These are phyloP conservation scores for Eucalyptus cloeziana DNA, from an alignment of 345 rosid species.

Conservation along the genomic window DNA sequence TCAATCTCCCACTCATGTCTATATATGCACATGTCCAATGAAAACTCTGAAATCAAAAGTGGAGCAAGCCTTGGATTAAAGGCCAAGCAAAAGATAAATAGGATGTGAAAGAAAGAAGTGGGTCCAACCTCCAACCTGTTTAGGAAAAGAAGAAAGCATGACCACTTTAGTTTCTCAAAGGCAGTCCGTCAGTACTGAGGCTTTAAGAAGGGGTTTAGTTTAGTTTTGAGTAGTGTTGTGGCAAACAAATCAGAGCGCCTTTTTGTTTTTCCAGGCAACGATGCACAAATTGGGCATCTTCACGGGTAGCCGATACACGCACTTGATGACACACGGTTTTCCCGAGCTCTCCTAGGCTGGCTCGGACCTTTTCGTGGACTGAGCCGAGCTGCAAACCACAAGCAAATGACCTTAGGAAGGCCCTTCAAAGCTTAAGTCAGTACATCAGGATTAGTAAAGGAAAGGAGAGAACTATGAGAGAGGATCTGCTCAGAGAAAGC, in stretches of 20 bases:
- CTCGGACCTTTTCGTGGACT: not conserved
- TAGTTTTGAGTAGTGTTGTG: not conserved
- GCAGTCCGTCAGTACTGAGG: not conserved
- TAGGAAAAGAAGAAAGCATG: not conserved
- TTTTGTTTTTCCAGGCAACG: not conserved
- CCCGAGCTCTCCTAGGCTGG: not conserved
- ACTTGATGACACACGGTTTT: not conserved
- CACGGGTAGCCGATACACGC: not conserved
- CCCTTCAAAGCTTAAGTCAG: not conserved
- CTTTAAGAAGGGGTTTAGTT: not conserved
- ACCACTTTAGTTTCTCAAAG: not conserved
- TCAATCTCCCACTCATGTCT: not conserved
- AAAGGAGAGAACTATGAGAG: not conserved
- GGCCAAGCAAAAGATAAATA: not conserved
- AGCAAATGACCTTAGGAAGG: not conserved
- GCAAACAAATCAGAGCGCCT: not conserved
- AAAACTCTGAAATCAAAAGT: not conserved
- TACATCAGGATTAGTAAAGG: not conserved
- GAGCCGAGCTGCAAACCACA: not conserved
- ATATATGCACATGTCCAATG: not conserved
- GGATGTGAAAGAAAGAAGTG: not conserved
- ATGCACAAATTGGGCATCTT: not conserved
- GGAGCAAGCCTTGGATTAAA: not conserved
- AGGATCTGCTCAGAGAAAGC: not conserved
- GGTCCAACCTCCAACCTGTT: not conserved